Conservation (phyloP, 495 filamentous ascomycete species). For the Talaromyces ruber region DNA sequence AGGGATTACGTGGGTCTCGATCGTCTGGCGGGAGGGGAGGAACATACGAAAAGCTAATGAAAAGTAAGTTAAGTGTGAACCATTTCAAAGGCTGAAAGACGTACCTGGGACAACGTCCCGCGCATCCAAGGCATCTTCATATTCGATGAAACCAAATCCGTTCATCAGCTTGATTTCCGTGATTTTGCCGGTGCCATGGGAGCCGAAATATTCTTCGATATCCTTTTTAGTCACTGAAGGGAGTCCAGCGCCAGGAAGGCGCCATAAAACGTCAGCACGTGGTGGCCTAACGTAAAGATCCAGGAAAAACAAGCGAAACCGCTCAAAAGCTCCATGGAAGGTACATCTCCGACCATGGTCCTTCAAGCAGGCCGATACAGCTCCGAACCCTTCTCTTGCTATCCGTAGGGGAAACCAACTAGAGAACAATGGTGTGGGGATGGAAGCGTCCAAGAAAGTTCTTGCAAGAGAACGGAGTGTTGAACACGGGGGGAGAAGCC, state of each 20-base stretch:
- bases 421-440: slow-evolving; percentile 2
- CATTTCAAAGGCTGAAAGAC: background rate
- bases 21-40: slow-evolving; percentile 1
- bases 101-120: slow-evolving; percentile 94
- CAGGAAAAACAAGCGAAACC: slow-evolving; percentile 12
- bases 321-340: slow-evolving; percentile 13
- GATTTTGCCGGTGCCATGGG: slow-evolving; percentile 92
- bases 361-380: slow-evolving; percentile 3
- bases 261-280: slow-evolving; percentile 21
- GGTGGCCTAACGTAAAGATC: slow-evolving; percentile 11
- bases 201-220: slow-evolving; percentile 91
- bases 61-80: background rate
- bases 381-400: background rate
- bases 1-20: background rate
- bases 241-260: slow-evolving; percentile 16
- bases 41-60: slow-evolving; percentile 46
- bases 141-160: slow-evolving; percentile 98
- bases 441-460: slow-evolving; percentile 3
- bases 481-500: slow-evolving; percentile 3
- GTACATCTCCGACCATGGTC: slow-evolving; percentile 6
- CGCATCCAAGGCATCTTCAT: slow-evolving; percentile 94
- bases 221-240: slow-evolving; percentile 85
- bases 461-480: slow-evolving; percentile 5
- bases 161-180: slow-evolving; percentile 99
- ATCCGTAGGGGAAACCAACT: background rate